Evolutionary conservation across 2,329 filamentous ascomycete genomes (phyloP), one percentile per base, ranked within the genome.

Genomic region (Mycosphaerella sp.): DNA sequence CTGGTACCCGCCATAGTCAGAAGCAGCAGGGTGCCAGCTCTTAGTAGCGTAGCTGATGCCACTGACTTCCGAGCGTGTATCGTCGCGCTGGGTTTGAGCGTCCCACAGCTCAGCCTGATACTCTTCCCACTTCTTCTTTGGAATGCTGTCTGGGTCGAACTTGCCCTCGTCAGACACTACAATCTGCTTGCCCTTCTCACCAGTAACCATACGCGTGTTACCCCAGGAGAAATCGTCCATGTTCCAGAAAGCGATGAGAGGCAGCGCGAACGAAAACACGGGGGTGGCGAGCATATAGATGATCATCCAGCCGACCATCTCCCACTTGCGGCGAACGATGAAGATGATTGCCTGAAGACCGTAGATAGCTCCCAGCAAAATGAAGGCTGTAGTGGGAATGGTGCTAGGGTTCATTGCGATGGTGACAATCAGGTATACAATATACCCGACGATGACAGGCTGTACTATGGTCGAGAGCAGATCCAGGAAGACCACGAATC

Each of bases 151-250:
- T 12, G 93, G 91, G 66, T 98, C 93, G 66, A 97, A 98, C 71
- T 95, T 96, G 75, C 93, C 93, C 73, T 98, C 93, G 68, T 98
- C 93, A 1, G 89, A 88, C 59, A 98, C 85, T 62, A 98, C 82
- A 56, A 97, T 76, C 76, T 96, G 91, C 68, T 89, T 85, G 58
- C 93, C 93, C 70, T 85, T 85, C 68, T 98, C 93, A 68, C 93
- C 93, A 6, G 87, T 93, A 58, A 98, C 89, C 52, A 98, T 82
- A 82, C 93, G 91, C 36, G 93, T 98, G 72, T 96, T 98, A 72
- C 93, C 93, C 93, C 93, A 98, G 64, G 86, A 87, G 80, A 98
- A 98, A 73, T 98, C 93, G 70, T 98, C 93, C 93, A 97, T 97
- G 74, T 96, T 81, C 93, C 93, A 98, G 80, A 98, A 98, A 44